These are phyloP conservation scores for Lasiodiplodia theobromae DNA, from an alignment of 2,329 filamentous ascomycete species.

Conservation along the genomic window DNA sequence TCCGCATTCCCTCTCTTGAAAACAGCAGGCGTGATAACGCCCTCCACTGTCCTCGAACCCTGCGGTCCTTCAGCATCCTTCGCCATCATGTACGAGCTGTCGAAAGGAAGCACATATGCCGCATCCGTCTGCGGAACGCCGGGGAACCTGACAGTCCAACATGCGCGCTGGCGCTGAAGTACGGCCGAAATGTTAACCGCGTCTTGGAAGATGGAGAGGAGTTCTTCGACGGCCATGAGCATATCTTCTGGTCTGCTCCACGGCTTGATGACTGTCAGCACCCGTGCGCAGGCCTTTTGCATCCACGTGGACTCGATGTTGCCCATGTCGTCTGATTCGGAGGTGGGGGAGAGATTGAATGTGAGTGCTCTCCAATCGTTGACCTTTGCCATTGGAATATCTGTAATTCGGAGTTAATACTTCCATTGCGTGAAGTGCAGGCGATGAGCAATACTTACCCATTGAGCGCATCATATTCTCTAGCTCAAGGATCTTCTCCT, in stretches of 20 bases:
- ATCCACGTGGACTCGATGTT: neutral
- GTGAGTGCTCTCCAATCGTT: neutral
- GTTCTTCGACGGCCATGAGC: neutral
- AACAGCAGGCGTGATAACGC: neutral
- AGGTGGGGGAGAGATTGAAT: neutral
- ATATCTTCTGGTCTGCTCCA: neutral
- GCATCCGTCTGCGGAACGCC: neutral
- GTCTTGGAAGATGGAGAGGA: neutral
- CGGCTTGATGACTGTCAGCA: neutral
- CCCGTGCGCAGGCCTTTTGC: neutral
- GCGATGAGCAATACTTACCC: neutral
- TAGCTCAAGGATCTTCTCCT: neutral
- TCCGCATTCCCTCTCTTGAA: neutral
- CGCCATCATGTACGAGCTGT: neutral
- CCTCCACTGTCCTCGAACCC: neutral
- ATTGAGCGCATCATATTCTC: neutral
- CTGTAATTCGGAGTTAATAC: neutral
- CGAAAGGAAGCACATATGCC: neutral
- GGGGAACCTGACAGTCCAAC: neutral
- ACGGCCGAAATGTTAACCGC: neutral
- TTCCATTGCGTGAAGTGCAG: too few species aligned
- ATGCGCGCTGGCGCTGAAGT: neutral
- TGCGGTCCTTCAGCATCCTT: neutral
- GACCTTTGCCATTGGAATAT: neutral
- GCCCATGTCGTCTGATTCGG: neutral